A percentile compares a stretch with the other conserved stretches of the same genome.
These are phyloP conservation scores for Cyclotella kingstonii DNA, from an alignment of 108 stramenopile species.

Conservation along the genomic window DNA sequence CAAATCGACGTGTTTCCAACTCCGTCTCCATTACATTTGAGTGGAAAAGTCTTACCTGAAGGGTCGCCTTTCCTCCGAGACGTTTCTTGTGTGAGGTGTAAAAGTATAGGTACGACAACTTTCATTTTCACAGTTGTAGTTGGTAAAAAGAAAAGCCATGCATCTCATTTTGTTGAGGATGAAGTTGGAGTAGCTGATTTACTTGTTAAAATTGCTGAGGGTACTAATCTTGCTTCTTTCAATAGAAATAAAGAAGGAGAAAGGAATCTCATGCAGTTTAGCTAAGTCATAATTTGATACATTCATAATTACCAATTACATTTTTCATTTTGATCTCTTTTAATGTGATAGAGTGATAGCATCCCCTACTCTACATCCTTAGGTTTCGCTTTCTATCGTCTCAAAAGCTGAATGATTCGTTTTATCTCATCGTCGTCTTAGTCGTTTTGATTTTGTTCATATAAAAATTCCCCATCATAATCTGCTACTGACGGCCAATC, in stretches of 20 bases:
- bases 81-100: conserved; percentile 20
- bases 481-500: conserved; percentile 73
- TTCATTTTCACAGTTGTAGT: conserved; percentile 67
- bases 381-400: conserved; percentile 16
- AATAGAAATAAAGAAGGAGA: neutral
- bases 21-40: conserved; percentile 31
- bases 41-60: conserved; percentile 1
- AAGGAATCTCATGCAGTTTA: conserved; percentile 21
- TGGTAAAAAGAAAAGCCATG: conserved; percentile 78
- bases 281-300: neutral
- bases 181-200: conserved; percentile 72
- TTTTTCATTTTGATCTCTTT: neutral
- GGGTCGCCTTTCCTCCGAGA: conserved; percentile 18
- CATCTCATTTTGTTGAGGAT: conserved; percentile 69
- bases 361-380: conserved; percentile 13
- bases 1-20: conserved; percentile 28
- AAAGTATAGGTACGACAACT: conserved; percentile 15
- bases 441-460: conserved; percentile 47
- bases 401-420: conserved; percentile 18
- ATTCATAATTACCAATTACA: neutral
- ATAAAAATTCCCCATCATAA: conserved; percentile 56
- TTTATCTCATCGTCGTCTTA: conserved; percentile 29
- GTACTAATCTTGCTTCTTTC: neutral
- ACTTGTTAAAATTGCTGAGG: conserved; percentile 44
- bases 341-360: too few species aligned